Evolutionary conservation across 192 early-diverging fungal species (phyloP).

Genomic region (Entomortierella chlamydospora): DNA sequence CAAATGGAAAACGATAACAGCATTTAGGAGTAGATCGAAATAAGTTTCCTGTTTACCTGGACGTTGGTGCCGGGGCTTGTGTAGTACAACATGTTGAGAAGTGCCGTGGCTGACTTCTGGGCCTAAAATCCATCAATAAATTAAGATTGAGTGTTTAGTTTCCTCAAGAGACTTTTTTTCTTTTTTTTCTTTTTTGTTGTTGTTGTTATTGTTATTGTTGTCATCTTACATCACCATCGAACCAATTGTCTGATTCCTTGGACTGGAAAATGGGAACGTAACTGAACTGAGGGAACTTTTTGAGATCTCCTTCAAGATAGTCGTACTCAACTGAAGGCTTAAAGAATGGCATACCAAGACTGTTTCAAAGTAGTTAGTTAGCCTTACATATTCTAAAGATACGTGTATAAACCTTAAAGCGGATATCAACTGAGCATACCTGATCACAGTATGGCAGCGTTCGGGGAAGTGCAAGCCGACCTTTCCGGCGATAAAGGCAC

Average conservation of each 20-base stretch:
- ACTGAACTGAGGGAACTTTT: slow-evolving; percentile 1
- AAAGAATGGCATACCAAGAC: slow-evolving; percentile 8
- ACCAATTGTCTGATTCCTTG: slow-evolving; percentile 1
- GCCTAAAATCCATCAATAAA: neutral
- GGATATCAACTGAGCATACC: too few species aligned
- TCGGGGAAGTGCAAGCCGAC: slow-evolving; percentile 69
- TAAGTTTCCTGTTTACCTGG: too few species aligned
- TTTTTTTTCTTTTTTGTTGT: too few species aligned
- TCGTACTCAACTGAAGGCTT: neutral
- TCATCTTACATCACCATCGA: slow-evolving; percentile 14
- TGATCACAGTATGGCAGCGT: slow-evolving; percentile 62
- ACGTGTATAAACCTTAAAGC: too few species aligned
- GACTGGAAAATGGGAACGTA: slow-evolving; percentile 8
- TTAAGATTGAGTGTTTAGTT: neutral
- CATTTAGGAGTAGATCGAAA: too few species aligned
- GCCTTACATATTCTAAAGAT: neutral
- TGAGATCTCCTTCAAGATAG: neutral
- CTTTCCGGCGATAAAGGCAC: slow-evolving; percentile 66
- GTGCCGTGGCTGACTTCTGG: slow-evolving; percentile 1
- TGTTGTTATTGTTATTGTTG: neutral
- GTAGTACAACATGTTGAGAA: neutral
- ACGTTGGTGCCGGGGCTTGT: slow-evolving; percentile 11
- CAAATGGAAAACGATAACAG: too few species aligned
- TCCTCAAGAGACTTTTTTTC: neutral
- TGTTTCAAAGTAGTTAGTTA: neutral